Base-by-base conservation (phyloP, 352 stramenopile species). In the Pythium rhizo-oryzae region DNA sequence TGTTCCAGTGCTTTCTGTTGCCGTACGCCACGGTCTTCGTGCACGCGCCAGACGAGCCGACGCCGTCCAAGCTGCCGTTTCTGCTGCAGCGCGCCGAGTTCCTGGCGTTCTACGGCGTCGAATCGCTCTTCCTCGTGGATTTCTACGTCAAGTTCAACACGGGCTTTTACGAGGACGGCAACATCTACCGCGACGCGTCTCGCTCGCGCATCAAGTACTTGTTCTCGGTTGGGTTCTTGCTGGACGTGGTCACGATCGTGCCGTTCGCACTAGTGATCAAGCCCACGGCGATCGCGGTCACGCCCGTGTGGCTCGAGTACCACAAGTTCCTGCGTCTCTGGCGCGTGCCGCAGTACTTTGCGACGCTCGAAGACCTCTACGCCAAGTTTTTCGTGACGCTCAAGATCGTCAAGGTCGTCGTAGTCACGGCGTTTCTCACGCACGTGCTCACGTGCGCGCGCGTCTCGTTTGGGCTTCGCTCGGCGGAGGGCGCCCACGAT, bases 81-180 rank as follows among this genome's bases (percentile, higher is more conserved):
- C 24, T 74, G 30, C 60, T 67, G 5, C 49, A 54, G 18, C 62
- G 39, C 16, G 16, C 21, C 52, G 67, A 69, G 13, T 75, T 78
- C 15, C 41, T 50, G 2, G 66, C 65, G 1, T 74, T 89, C 23
- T 82, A 84, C 62, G 67, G 50, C 9, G 47, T 66, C 51, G 80
- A 90, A 53, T 19, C 62, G 23, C 64, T 90, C 37, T 90, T 90
- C 61, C 37, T 77, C 12, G 52, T 63, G 23, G 79, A 91, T 64
- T 75, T 91, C 54, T 83, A 78, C 65, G 73, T 91, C n/a, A 70
- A 86, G 47, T 35, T 82, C 25, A 78, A 89, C 64, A 87, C 78
- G 19, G 80, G 82, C 15, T 89, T 79, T 59, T 89, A 91, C 65
- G 65, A 86, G 46, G 70, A 77, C 47, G 78, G 81, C 58, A 84